Percentiles rank a stretch among this genome's conserved stretches.
Evolutionary conservation across 768 basidiomycete species (phyloP).

Genomic region (Mycena venus): DNA sequence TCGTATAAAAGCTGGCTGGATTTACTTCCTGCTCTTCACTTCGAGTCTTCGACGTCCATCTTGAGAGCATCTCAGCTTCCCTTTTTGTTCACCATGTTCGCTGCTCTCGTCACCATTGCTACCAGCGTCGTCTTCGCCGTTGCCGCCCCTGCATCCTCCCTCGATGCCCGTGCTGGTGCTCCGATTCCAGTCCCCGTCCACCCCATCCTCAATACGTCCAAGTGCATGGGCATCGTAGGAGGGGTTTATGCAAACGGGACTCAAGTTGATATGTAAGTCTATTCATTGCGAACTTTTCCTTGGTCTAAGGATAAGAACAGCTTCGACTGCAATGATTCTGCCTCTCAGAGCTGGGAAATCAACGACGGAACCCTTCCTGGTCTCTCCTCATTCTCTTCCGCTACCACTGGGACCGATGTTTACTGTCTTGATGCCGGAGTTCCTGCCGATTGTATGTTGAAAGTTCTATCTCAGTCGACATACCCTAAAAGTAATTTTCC

Average conservation of each 20-base stretch:
- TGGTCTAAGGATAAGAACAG: slow-evolving; percentile 11
- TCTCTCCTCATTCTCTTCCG: slow-evolving; percentile 11
- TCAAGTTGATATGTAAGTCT: slow-evolving; percentile 17
- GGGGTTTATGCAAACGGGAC: slow-evolving; percentile 14
- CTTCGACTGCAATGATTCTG: slow-evolving; percentile 14
- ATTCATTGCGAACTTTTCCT: slow-evolving; percentile 13
- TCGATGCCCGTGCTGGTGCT: slow-evolving; percentile 14
- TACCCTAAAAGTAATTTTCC: slow-evolving; percentile 15
- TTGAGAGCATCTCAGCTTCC: slow-evolving; percentile 13
- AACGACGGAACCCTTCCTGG: slow-evolving; percentile 5
- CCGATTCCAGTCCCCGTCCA: slow-evolving; percentile 15
- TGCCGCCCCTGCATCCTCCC: slow-evolving; percentile 14
- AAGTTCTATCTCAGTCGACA: slow-evolving; percentile 13
- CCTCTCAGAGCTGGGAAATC: slow-evolving; percentile 13
- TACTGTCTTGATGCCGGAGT: slow-evolving; percentile 14
- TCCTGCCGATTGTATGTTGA: slow-evolving; percentile 9
- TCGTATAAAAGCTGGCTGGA: slow-evolving; percentile 17
- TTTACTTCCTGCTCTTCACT: slow-evolving; percentile 17
- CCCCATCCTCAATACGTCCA: slow-evolving; percentile 16
- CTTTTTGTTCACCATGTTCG: slow-evolving; percentile 13
- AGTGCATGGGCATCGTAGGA: slow-evolving; percentile 18
- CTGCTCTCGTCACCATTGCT: slow-evolving; percentile 16
- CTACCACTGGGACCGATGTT: slow-evolving; percentile 4
- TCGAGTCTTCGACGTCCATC: slow-evolving; percentile 15
- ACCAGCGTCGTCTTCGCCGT: slow-evolving; percentile 17